Percentiles rank a stretch among this genome's conserved stretches.
Evolutionary conservation across 306 rosid genomes (phyloP).

Genomic region (Sechiopsis laciniata): DNA sequence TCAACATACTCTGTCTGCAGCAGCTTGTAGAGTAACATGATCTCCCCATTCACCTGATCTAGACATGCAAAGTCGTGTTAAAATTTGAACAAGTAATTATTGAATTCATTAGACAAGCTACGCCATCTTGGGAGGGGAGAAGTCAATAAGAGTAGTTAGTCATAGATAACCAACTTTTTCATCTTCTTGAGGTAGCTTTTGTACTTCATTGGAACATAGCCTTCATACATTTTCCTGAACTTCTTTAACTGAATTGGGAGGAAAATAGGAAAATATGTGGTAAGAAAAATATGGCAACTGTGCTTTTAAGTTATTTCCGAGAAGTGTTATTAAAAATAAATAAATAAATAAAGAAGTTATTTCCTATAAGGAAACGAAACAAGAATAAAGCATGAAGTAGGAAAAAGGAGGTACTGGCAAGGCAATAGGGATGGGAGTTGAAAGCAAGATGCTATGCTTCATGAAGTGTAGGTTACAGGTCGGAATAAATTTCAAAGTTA

Average conservation of each 20-base stretch:
- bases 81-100: constrained; percentile 30
- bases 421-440: not conserved
- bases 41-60: constrained; percentile 99
- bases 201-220: constrained; percentile 86
- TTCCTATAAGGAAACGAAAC: constrained; percentile 11
- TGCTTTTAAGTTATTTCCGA: not conserved
- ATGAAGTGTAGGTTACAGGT: constrained; percentile 3
- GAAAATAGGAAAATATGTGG: constrained; percentile 18
- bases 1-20: constrained; percentile 79
- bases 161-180: constrained; percentile 72
- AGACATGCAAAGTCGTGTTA: constrained; percentile 28
- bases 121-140: constrained; percentile 24
- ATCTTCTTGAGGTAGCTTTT: constrained; percentile 70
- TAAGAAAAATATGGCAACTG: not conserved
- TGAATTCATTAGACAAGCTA: constrained; percentile 24
- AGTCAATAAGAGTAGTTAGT: constrained; percentile 33
- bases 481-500: not conserved
- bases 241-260: constrained; percentile 61
- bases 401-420: not conserved
- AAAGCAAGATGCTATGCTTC: constrained; percentile 5
- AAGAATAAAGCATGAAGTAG: not conserved
- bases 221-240: constrained; percentile 64
- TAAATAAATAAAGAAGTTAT: not conserved
- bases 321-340: not conserved
- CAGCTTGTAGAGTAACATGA: constrained; percentile 93